Evolutionary conservation across 2,329 filamentous ascomycete species (phyloP).

Genomic region (Cladosporium sphaerospermum): DNA sequence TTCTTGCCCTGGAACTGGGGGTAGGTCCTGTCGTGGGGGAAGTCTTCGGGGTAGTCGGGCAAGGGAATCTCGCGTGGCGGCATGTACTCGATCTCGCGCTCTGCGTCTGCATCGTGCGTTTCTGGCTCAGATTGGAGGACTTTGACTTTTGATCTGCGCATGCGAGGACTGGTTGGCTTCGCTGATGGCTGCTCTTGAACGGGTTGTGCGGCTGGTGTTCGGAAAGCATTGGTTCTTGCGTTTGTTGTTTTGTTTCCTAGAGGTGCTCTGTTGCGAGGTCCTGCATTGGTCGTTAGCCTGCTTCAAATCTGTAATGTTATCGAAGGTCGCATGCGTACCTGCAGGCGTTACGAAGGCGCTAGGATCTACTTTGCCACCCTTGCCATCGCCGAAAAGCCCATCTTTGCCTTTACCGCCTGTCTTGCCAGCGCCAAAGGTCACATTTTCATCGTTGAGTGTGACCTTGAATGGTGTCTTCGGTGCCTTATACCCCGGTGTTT

Average conservation of each 20-base stretch:
- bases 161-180: slow-evolving; percentile 55
- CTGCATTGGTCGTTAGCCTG: slow-evolving; percentile 31
- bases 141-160: slow-evolving; percentile 50
- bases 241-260: slow-evolving; percentile 96
- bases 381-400: slow-evolving; percentile 46
- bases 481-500: slow-evolving; percentile 69
- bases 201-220: slow-evolving; percentile 53
- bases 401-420: slow-evolving; percentile 53
- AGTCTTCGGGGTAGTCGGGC: slow-evolving; percentile 29
- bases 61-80: slow-evolving; percentile 60
- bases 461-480: slow-evolving; percentile 79
- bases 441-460: slow-evolving; percentile 80
- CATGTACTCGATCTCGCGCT: slow-evolving; percentile 83
- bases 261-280: slow-evolving; percentile 66
- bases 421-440: slow-evolving; percentile 56
- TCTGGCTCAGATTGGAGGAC: slow-evolving; percentile 52
- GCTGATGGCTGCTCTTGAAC: slow-evolving; percentile 42
- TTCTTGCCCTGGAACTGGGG: slow-evolving; percentile 46
- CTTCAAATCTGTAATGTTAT: not conserved
- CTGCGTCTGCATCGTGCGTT: slow-evolving; percentile 44
- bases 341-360: slow-evolving; percentile 69
- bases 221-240: slow-evolving; percentile 67
- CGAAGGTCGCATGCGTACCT: slow-evolving; percentile 48
- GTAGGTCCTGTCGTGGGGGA: slow-evolving; percentile 22
- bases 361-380: slow-evolving; percentile 49